Evolutionary conservation across 202 grass and related monocot species (phyloP).

Genomic region (Digitaria exilis): DNA sequence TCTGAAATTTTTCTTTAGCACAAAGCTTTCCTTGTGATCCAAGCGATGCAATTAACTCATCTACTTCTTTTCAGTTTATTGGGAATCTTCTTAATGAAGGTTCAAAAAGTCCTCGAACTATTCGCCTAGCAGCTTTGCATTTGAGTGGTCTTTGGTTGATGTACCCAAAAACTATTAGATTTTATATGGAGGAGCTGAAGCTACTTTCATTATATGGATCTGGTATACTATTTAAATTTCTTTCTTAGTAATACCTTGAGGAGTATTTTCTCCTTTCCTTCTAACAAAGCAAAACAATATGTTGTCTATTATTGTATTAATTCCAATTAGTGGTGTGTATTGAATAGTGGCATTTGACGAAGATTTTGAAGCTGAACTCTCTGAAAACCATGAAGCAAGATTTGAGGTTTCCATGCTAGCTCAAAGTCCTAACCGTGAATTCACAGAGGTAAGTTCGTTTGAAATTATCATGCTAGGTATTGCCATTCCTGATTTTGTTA

Average conservation of each 20-base stretch:
- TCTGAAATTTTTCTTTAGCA: constrained; percentile 26
- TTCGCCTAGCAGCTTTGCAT: constrained; percentile 88
- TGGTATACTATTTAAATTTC: constrained; percentile 52
- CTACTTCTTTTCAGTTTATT: constrained; percentile 67
- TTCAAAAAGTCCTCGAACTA: constrained; percentile 87
- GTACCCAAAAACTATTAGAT: constrained; percentile 77
- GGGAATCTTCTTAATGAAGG: constrained; percentile 86
- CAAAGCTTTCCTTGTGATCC: constrained; percentile 15
- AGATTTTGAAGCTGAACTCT: constrained; percentile 97
- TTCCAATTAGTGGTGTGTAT: constrained; percentile 24
- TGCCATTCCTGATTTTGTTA: not conserved
- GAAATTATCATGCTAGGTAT: constrained; percentile 31
- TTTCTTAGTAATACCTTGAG: constrained; percentile 23
- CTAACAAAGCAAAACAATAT: constrained; percentile 2
- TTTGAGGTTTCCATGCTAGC: constrained; percentile 89
- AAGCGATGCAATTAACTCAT: constrained; percentile 14
- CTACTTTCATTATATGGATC: constrained; percentile 93
- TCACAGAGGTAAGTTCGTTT: constrained; percentile 78
- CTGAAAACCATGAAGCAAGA: constrained; percentile 88
- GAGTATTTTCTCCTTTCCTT: constrained; percentile 25
- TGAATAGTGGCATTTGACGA: constrained; percentile 92
- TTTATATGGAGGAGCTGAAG: constrained; percentile 92
- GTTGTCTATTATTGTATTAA: constrained; percentile 25
- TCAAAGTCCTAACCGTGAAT: constrained; percentile 95
- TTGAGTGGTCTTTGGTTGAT: constrained; percentile 87